Conservation (phyloP, 2,329 filamentous ascomycete species). For the Claviceps cyperi region DNA sequence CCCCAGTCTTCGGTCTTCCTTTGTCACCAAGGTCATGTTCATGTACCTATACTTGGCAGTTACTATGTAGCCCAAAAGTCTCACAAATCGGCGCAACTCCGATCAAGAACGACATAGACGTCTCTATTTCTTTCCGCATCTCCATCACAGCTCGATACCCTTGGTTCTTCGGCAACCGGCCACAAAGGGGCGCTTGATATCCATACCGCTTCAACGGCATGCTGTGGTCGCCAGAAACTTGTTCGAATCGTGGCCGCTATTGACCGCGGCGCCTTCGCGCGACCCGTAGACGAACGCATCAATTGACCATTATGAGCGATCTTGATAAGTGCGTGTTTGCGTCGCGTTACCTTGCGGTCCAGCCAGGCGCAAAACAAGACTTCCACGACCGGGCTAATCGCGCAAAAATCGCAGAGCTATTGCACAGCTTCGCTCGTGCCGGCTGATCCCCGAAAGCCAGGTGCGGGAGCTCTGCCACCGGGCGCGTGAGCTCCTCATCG, state of each 20-base stretch:
- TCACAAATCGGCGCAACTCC: background rate
- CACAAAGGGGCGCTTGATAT: background rate
- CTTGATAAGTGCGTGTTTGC: conserved; percentile 59
- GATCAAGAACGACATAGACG: background rate
- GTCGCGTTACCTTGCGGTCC: no score
- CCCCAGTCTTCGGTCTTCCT: background rate
- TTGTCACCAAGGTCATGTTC: background rate
- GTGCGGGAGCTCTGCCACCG: conserved; percentile 97
- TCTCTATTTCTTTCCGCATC: background rate
- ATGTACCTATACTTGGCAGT: no score
- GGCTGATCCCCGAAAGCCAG: conserved; percentile 87
- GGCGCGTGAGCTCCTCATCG: conserved; percentile 85
- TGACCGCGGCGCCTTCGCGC: conserved; percentile 9
- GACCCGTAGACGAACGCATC: background rate
- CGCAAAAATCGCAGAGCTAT: conserved; percentile 52
- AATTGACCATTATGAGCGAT: conserved; percentile 58
- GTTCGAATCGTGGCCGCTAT: conserved; percentile 6
- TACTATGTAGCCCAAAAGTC: background rate
- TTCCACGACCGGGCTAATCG: background rate
- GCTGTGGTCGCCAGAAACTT: conserved; percentile 10
- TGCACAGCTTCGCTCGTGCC: conserved; percentile 85
- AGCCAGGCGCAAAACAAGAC: background rate
- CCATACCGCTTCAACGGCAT: conserved; percentile 8
- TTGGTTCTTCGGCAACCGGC: background rate
- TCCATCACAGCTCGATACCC: background rate